These are phyloP conservation scores for Rhexocercosporidium sp. DNA, from an alignment of 2,329 filamentous ascomycete species.

Conservation along the genomic window DNA sequence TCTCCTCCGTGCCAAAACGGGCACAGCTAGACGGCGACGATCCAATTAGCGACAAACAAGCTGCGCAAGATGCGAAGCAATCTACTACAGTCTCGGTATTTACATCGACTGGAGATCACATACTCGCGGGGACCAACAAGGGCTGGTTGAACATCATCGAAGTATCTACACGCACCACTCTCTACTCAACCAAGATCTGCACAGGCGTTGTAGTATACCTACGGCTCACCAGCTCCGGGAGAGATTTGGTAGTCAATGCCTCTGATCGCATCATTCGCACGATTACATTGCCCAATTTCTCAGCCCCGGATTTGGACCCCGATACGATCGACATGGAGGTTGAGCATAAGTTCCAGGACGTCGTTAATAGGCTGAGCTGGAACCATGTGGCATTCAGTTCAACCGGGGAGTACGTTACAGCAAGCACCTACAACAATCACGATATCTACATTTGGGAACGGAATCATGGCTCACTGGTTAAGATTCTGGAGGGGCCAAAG, in stretches of 20 bases:
- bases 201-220: conserved; percentile 87
- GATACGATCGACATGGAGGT: conserved; percentile 88
- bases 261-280: conserved; percentile 95
- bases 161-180: conserved; percentile 76
- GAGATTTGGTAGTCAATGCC: conserved; percentile 88
- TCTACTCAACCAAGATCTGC: conserved; percentile 89
- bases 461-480: conserved; percentile 88
- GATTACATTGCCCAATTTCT: conserved; percentile 82
- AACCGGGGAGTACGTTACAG: conserved; percentile 93
- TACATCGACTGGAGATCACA: conserved; percentile 82
- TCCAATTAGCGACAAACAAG: conserved; percentile 78
- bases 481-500: conserved; percentile 95
- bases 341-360: conserved; percentile 98
- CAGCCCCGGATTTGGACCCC: conserved; percentile 71
- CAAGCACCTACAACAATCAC: conserved; percentile 97
- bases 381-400: conserved; percentile 96
- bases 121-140: conserved; percentile 92
- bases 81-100: conserved; percentile 93
- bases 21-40: conserved; percentile 72
- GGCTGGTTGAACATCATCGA: conserved; percentile 97
- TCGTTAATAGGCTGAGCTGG: conserved; percentile 94
- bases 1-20: conserved; percentile 84
- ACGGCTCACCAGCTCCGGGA: conserved; percentile 81
- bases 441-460: conserved; percentile 99
- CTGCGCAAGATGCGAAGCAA: conserved; percentile 90